Evolutionary conservation across 129 eudicot species (phyloP).

Genomic region (Arctium lappa): DNA sequence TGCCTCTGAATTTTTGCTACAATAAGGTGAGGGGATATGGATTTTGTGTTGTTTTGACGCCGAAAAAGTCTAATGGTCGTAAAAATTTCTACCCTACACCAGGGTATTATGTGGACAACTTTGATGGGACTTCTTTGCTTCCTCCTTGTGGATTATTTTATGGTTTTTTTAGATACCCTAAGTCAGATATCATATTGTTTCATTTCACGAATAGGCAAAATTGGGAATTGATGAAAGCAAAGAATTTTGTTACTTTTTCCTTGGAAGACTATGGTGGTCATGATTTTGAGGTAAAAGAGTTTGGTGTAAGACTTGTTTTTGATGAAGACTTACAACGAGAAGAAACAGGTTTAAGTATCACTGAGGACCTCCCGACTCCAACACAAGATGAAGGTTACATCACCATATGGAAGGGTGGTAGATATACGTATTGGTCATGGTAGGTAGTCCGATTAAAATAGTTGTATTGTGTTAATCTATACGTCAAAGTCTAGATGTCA

Average conservation of each 20-base stretch:
- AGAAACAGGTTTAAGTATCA: neutral
- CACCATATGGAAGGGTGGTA: neutral
- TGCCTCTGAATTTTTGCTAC: constrained; percentile 8
- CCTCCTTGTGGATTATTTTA: neutral
- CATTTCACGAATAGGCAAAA: neutral
- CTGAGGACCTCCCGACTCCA: constrained; percentile 3
- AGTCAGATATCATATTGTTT: neutral
- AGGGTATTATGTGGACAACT: neutral
- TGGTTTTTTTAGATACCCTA: neutral
- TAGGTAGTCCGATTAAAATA: neutral
- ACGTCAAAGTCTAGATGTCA: neutral
- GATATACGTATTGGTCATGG: neutral
- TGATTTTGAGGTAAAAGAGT: neutral
- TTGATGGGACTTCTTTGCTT: neutral
- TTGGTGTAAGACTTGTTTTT: constrained; percentile 8
- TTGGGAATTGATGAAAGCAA: neutral
- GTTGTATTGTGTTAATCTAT: neutral
- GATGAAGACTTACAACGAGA: neutral
- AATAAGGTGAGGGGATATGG: constrained; percentile 11
- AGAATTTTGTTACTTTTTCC: constrained; percentile 1
- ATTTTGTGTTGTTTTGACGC: neutral
- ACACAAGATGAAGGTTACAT: constrained; percentile 4
- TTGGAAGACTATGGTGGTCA: neutral
- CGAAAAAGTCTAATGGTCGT: neutral
- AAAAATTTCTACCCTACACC: neutral